Evolutionary conservation across 768 basidiomycete genomes (phyloP), one percentile per base, ranked within the genome.

Genomic region (Leucocoprinus leucothites): DNA sequence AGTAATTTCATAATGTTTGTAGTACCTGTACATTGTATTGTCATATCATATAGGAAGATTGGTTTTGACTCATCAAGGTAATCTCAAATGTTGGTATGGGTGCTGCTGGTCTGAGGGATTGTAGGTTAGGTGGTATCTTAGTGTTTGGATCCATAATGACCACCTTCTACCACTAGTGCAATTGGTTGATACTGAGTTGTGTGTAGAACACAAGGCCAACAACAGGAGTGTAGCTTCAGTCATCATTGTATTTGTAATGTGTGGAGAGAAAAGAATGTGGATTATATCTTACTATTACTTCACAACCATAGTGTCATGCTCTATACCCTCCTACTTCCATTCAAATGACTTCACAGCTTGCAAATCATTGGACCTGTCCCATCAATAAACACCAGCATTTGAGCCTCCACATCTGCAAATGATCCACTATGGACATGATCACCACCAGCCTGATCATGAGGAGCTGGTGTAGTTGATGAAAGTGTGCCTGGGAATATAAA

Each of bases 251-350:
- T n/a, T n/a, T n/a, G n/a, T n/a, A 5, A n/a, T n/a, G n/a, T n/a
- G n/a, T n/a, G n/a, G n/a, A n/a, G n/a, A n/a, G n/a, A n/a, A n/a
- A n/a, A n/a, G n/a, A n/a, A n/a, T 50, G 21, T 1, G 73, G 66
- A 46, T 81, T 82, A 58, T 88, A 77, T 26, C 85, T 60, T 0
- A 76, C 76, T 9, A n/a, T 9, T 74, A 73, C 66, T 91, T 90
- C 57, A 92, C 69, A 5, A 75, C 75, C 0, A 85, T 85, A 43
- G 91, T 83, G 64, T 93, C 90, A 57, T 91, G n/a, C 87, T 57
- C 88, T 75, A n/a, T 76, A 61, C 91, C 86, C 18, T 80, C 85
- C 54, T 90, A 66, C 66, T 91, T 92, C 36, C 71, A 71, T 46
- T 64, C 62, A 58, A 91, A 84, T 34, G 62, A 71, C 21, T 73